Base-by-base conservation (phyloP, 2,329 filamentous ascomycete species). In the Fusarium siculi region DNA sequence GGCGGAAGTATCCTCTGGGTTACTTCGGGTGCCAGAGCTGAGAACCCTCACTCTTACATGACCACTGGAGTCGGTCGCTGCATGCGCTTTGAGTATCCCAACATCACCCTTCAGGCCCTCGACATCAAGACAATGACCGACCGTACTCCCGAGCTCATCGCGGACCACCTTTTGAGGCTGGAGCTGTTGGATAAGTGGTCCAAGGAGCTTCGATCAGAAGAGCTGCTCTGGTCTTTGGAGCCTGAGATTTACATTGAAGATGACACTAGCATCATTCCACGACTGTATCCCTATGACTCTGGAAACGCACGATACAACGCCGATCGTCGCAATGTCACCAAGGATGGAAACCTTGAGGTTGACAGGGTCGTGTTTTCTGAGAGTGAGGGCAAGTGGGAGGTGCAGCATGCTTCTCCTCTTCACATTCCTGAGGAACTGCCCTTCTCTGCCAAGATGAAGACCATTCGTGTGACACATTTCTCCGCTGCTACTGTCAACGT, bases 171-270 rank as follows among this genome's bases (percentile, higher is more conserved):
- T 1, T 1, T 65, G 5, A 30, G 39, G 7, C 47, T 46, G 1
- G 39, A 65, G 47, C 4, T 53, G 1, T 18, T 61, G 34, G 56
- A 61, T 2, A 52, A 52, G 5, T 52, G 47, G 47, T 36, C 47
- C 16, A 52, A 52, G 16, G 47, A 52, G 0, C 47, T 52, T 52
- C 47, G 9, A 0, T 4, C 44, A 7, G 44, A 34, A 9, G 23
- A 43, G 30, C 2, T 66, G 11, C 39, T 66, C n/a, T 66, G 63
- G 63, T 63, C 57, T 23, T n/a, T 28, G 8, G 63, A 66, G n/a
- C 63, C 57, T 6, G 63, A 66, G 36, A 25, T 66, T 21, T 52
- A 52, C 8, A 4, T 52, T 15, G 47, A 52, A 2, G n/a, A 52
- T 5, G 47, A 36, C 10, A 19, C 30, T 1, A 50, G 21, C 4